Conservation (phyloP, 805 yeast genomes). For the Candida wancherniae region DNA sequence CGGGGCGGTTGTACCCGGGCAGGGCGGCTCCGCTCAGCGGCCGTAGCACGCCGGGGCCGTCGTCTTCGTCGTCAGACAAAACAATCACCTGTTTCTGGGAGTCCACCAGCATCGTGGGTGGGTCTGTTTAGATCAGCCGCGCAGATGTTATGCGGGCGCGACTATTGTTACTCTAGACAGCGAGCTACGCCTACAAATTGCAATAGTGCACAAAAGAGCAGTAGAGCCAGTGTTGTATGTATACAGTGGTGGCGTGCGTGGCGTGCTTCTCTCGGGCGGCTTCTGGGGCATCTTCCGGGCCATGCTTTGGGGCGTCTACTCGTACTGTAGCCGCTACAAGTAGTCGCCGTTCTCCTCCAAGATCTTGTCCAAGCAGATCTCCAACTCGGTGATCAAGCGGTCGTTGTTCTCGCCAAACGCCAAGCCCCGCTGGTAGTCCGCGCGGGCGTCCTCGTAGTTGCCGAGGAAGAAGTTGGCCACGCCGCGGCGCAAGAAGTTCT, state of each 20-base stretch:
- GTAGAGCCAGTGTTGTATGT: too few relatives aligned
- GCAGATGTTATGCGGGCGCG: too few relatives aligned
- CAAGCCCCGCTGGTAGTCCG: conserved; percentile 69
- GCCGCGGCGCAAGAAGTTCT: conserved; percentile 68
- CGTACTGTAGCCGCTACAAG: too few relatives aligned
- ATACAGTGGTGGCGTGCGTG: too few relatives aligned
- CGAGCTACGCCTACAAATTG: too few relatives aligned
- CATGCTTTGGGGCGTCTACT: too few relatives aligned
- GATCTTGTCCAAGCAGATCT: conserved; percentile 42
- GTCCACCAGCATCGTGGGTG: conserved; percentile 3
- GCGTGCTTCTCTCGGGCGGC: too few relatives aligned
- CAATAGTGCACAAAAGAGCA: too few relatives aligned
- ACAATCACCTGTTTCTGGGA: conserved; percentile 6
- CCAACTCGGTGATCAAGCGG: conserved; percentile 46
- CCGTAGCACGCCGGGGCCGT: neutral
- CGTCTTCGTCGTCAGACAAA: conserved; percentile 11
- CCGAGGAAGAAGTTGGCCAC: conserved; percentile 60
- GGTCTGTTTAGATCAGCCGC: too few relatives aligned
- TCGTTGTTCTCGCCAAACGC: conserved; percentile 54
- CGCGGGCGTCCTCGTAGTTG: conserved; percentile 55
- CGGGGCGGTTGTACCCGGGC: too few relatives aligned
- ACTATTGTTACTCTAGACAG: too few relatives aligned
- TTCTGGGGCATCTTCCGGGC: too few relatives aligned
- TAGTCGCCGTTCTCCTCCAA: conserved; percentile 58
- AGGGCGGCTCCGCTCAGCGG: neutral